A percentile compares a stretch with the other conserved stretches of the same genome.
Conservation (phyloP, 2,329 filamentous ascomycete genomes). For the Penicillium sp. region DNA sequence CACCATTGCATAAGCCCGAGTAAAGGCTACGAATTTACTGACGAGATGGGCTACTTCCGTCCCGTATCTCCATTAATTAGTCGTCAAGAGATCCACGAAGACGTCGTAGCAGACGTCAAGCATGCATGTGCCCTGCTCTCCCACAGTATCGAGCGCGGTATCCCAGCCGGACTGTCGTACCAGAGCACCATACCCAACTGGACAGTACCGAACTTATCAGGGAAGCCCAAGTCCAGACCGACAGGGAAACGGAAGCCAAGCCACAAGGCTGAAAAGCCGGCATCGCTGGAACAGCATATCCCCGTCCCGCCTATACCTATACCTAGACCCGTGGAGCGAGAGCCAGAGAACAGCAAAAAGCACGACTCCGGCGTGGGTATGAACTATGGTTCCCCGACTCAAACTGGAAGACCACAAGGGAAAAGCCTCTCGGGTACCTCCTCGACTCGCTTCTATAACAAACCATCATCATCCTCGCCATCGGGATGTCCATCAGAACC, state of each 20-base stretch:
- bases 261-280: neutral
- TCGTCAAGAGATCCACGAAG: conserved; percentile 35
- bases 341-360: conserved; percentile 4
- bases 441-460: conserved; percentile 21
- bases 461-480: conserved; percentile 7
- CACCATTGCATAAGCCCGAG: conserved; percentile 19
- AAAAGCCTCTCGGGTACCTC: conserved; percentile 5
- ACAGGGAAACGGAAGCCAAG: neutral
- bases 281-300: conserved; percentile 1
- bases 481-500: neutral
- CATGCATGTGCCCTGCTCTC: conserved; percentile 37
- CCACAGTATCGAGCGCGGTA: conserved; percentile 32
- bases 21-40: conserved; percentile 37
- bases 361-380: conserved; percentile 18
- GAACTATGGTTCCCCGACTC: neutral
- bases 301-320: conserved; percentile 9
- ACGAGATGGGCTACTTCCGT: conserved; percentile 34
- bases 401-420: neutral
- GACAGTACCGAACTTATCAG: neutral
- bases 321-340: conserved; percentile 2
- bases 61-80: conserved; percentile 36
- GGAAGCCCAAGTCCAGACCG: neutral
- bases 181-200: neutral
- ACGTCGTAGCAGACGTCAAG: conserved; percentile 38
- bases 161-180: conserved; percentile 18